These are phyloP conservation scores for Beauveria brongniartii DNA, from an alignment of 2,329 filamentous ascomycete species.

Conservation along the genomic window DNA sequence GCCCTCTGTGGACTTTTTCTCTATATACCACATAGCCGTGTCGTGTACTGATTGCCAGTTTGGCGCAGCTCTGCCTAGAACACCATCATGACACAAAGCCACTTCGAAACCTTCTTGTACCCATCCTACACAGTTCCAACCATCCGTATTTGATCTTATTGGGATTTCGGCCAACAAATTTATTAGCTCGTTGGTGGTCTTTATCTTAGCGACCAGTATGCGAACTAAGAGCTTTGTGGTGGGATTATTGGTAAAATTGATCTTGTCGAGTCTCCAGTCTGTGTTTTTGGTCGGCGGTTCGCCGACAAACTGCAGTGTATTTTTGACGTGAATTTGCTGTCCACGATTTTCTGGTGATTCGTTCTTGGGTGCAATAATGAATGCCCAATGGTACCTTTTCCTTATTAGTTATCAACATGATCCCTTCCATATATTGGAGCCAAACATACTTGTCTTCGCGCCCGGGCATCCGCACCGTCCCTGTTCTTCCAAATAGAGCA, in stretches of 20 bases:
- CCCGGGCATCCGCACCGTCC: conserved; percentile 7
- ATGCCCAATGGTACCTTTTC: conserved; percentile 29
- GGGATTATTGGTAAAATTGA: conserved; percentile 21
- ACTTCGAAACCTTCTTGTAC: conserved; percentile 31
- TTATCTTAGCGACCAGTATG: conserved; percentile 24
- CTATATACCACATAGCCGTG: conserved; percentile 29
- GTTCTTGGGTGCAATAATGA: conserved; percentile 30
- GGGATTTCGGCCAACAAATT: conserved; percentile 23
- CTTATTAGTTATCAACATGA: neutral
- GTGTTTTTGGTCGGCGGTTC: neutral
- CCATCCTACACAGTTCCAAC: conserved; percentile 38
- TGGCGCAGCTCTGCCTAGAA: conserved; percentile 23
- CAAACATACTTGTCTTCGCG: conserved; percentile 13
- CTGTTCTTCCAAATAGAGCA: neutral
- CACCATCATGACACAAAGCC: conserved; percentile 21
- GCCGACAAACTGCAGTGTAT: conserved; percentile 12
- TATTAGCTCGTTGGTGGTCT: conserved; percentile 19
- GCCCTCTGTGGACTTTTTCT: conserved; percentile 29
- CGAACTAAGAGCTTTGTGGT: conserved; percentile 20
- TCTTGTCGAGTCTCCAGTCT: conserved; percentile 6
- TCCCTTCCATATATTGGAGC: neutral
- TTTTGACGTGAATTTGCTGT: conserved; percentile 25
- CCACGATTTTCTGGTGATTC: conserved; percentile 11
- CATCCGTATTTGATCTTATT: conserved; percentile 20
- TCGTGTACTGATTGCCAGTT: conserved; percentile 28